Evolutionary conservation across 2,329 filamentous ascomycete species (phyloP).

Genomic region (Aspergillus pseudotamarii): DNA sequence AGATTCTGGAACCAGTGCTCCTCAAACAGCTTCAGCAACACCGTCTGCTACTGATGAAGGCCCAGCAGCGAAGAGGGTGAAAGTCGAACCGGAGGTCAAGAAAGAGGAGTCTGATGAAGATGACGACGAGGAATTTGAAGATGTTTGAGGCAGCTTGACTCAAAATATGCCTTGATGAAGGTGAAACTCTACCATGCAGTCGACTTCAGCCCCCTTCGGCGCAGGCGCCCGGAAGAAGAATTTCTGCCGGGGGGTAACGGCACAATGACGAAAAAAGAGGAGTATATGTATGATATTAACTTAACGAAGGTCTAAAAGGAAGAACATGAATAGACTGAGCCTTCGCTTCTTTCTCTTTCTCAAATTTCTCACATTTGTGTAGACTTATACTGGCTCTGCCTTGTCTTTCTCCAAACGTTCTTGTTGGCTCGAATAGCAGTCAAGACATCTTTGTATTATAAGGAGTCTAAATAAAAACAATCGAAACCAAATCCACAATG

Average conservation of each 20-base stretch:
- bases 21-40: conserved; percentile 41
- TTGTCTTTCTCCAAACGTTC: neutral
- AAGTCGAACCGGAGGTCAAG: conserved; percentile 40
- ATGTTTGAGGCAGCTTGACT: conserved; percentile 34
- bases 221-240: conserved; percentile 23
- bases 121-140: conserved; percentile 49
- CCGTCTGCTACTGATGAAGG: conserved; percentile 43
- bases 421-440: neutral
- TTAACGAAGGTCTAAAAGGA: neutral
- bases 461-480: neutral
- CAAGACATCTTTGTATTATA: neutral
- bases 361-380: neutral
- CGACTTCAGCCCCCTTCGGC: conserved; percentile 13
- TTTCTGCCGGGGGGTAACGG: neutral
- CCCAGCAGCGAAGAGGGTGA: conserved; percentile 47
- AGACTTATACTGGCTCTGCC: neutral
- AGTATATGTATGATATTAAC: neutral
- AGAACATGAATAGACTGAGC: neutral
- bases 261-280: neutral
- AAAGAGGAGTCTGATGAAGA: conserved; percentile 48
- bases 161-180: neutral
- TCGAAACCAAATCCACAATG: no score
- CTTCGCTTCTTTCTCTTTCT: neutral
- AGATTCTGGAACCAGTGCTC: conserved; percentile 41
- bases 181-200: neutral